Evolutionary conservation across 2,329 filamentous ascomycete genomes (phyloP), one percentile per base, ranked within the genome.

Genomic region (Cadophora sp.): DNA sequence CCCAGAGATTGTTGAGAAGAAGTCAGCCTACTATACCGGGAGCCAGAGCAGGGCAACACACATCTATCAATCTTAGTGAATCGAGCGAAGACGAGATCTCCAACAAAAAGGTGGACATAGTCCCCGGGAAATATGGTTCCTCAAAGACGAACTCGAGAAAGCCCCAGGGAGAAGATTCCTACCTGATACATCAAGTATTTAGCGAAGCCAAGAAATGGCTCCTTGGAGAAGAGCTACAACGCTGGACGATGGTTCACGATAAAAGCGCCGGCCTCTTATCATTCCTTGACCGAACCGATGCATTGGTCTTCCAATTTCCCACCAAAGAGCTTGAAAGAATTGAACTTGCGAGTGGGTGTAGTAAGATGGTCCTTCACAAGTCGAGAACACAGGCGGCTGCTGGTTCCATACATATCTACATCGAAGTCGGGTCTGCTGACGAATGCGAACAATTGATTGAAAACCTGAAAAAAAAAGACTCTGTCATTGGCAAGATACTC

Each of bases 11-110:
- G 22, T 40, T 40, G 22, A 43, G 12, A 5, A 26, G 19, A 11
- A 43, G 12, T 8, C 56, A 40, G n/a, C 31, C 31, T 7, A n/a
- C 9, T 5, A 59, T 43, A 12, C 3, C 2, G 7, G 34, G 22
- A 26, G 31, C 19, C 4, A 16, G 8, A 29, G 37, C 26, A 58
- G 31, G 16, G 11, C 40, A 50, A 34, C 24, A 7, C 14, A 14
- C 19, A 37, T n/a, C 64, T 37, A 26, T 67, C n/a, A 27, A 66
- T 11, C 1, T 55, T 1, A 43, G 46, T 14, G 65, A 63, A 8
- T 64, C 55, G 3, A 62, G 53, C 31, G 58, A 58, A 27, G 68
- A 68, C 24, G 62, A 66, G 3, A 40, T 62, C 8, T 27, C 29
- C 5, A 7, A 4, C 27, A 24, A 55, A n/a, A 60, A 58, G 19